Evolutionary conservation across 139 green algal genomes (phyloP).

Genomic region (Chlorella sp.): DNA sequence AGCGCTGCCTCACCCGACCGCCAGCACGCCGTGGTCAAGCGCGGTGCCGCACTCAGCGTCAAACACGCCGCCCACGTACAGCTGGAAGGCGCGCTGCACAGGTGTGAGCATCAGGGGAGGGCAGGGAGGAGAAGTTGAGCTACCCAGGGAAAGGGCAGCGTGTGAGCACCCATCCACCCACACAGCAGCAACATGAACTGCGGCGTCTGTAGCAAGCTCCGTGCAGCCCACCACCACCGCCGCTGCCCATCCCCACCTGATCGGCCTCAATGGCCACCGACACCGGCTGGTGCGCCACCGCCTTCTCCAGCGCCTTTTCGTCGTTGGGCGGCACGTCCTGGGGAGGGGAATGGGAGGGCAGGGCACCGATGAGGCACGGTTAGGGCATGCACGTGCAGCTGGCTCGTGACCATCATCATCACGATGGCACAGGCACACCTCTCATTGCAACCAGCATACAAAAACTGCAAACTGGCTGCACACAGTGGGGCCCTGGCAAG

Average conservation of each 20-base stretch:
- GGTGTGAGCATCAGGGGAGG: neutral
- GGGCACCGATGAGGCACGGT: neutral
- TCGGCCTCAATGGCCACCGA: slow-evolving; percentile 94
- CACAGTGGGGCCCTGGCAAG: neutral
- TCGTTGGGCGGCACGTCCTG: slow-evolving; percentile 91
- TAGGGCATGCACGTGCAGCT: too few relatives aligned
- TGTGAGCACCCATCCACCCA: too few relatives aligned
- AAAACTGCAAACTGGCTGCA: too few relatives aligned
- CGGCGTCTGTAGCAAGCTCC: too few relatives aligned
- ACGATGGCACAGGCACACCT: too few relatives aligned
- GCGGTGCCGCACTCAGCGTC: slow-evolving; percentile 82
- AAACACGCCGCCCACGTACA: slow-evolving; percentile 91
- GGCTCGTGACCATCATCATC: too few relatives aligned
- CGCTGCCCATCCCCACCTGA: slow-evolving; percentile 20
- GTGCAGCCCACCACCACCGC: too few relatives aligned
- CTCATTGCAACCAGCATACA: too few relatives aligned
- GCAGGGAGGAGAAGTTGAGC: neutral
- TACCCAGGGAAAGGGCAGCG: too few relatives aligned
- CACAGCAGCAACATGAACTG: neutral
- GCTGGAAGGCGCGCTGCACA: slow-evolving; percentile 79
- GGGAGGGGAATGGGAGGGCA: too few relatives aligned
- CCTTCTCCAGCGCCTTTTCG: slow-evolving; percentile 71
- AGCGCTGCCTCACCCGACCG: slow-evolving; percentile 68
- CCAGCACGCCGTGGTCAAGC: slow-evolving; percentile 97
- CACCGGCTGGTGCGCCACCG: slow-evolving; percentile 91